A percentile compares a stretch with the other conserved stretches of the same genome.
phyloP scores from a whole-genome alignment of 257 asterid species.

The Avicennia marina region DNA sequence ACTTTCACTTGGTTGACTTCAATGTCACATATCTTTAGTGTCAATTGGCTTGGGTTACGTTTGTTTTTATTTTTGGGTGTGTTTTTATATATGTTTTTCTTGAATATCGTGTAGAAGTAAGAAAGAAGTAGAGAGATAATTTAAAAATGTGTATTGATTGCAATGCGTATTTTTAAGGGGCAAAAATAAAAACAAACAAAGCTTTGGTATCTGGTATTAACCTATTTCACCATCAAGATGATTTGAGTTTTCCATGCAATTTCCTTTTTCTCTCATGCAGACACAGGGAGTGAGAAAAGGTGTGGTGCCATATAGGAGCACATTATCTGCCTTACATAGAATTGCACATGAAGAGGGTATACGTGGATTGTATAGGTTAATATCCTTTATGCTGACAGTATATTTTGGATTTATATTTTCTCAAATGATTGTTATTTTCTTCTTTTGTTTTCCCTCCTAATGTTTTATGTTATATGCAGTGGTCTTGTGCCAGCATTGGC shows the following conservation, averaged over 20 bases:
- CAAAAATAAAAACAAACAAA: too few relatives aligned
- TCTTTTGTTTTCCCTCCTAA: background rate
- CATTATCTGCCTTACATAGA: constrained; percentile 74
- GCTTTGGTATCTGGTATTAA: background rate
- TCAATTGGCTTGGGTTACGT: too few relatives aligned
- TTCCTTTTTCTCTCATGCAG: constrained; percentile 36
- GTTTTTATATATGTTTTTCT: too few relatives aligned
- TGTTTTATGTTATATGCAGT: constrained; percentile 41
- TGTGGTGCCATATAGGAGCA: constrained; percentile 67
- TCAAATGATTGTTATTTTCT: constrained; percentile 1
- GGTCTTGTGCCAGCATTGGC: constrained; percentile 98
- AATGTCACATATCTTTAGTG: too few relatives aligned
- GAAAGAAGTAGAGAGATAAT: too few relatives aligned
- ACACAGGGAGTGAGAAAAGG: constrained; percentile 67
- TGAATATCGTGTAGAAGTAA: too few relatives aligned
- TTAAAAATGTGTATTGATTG: too few relatives aligned
- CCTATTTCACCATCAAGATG: background rate
- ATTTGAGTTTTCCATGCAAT: constrained; percentile 7
- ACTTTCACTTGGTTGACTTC: constrained; percentile 10
- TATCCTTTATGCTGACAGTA: background rate
- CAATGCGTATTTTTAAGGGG: too few relatives aligned
- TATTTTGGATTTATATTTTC: background rate
- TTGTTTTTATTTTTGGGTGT: too few relatives aligned
- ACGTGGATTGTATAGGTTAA: constrained; percentile 89
- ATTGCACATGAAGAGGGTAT: constrained; percentile 88